Evolutionary conservation across 1,139 yeast genomes (phyloP).

Genomic region (Blastobotrys buckinghamii): DNA sequence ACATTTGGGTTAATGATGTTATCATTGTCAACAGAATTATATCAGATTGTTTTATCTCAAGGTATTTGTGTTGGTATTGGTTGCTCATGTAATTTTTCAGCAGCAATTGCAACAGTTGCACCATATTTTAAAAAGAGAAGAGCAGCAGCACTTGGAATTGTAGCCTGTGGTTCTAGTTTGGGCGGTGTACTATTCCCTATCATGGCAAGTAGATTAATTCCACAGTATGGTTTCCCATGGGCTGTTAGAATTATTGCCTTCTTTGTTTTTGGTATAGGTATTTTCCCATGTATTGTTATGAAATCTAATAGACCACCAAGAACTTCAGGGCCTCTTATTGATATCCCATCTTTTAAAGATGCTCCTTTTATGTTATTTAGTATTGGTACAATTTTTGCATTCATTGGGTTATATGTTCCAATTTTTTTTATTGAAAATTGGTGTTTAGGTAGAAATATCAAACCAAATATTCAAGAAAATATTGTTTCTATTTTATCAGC

Average conservation of each 20-base stretch:
- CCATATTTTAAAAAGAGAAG: constrained; percentile 52
- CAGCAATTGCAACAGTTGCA: constrained; percentile 25
- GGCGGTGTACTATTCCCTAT: constrained; percentile 34
- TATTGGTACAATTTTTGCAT: constrained; percentile 29
- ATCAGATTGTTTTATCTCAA: constrained; percentile 53
- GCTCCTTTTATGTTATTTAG: constrained; percentile 27
- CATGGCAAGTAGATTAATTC: constrained; percentile 26
- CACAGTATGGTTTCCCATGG: constrained; percentile 32
- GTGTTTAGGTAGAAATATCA: constrained; percentile 24
- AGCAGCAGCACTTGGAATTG: constrained; percentile 51
- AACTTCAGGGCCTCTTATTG: constrained; percentile 27
- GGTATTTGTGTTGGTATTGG: constrained; percentile 53
- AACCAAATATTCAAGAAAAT: constrained; percentile 23
- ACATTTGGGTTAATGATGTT: constrained; percentile 47
- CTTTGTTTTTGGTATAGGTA: constrained; percentile 23
- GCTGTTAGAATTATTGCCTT: constrained; percentile 30
- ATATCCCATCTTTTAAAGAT: constrained; percentile 29
- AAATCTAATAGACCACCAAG: constrained; percentile 30
- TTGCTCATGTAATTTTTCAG: constrained; percentile 35
- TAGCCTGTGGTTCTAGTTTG: constrained; percentile 53
- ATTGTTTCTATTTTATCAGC: constrained; percentile 48
- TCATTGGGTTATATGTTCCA: constrained; percentile 33
- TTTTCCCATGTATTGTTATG: constrained; percentile 21
- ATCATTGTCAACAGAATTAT: constrained; percentile 45
- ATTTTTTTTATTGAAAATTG: constrained; percentile 34